Evolutionary conservation across 345 rosid species (phyloP), one percentile per base, ranked within the genome.

Genomic region (Isatis tinctoria): DNA sequence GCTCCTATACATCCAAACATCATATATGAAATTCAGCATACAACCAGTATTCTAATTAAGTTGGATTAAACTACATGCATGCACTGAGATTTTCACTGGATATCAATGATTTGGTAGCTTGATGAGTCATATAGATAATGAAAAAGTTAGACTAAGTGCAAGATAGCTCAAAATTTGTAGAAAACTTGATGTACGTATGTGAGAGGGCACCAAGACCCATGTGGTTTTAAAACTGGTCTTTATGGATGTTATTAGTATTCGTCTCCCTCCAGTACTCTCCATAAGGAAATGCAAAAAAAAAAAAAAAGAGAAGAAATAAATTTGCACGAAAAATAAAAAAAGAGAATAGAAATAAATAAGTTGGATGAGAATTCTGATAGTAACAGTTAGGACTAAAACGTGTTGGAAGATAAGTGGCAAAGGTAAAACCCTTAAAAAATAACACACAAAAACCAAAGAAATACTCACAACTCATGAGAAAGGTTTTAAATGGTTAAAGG

Each of bases 401-500:
- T 65, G 65, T 32, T 35, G 30, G 58, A 44, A 10, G 48, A 52
- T 52, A 32, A 44, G 30, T 58, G 72, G 44, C 20, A n/a, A n/a
- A n/a, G n/a, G 37, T 65, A 59, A 37, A 22, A 22, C 1, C 24
- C 24, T 26, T 66, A 39, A 58, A 58, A 47, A 63, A 14, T 14
- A 43, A 47, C 35, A 66, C 52, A 26, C 18, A 44, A 43, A n/a
- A 13, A 12, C 22, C 65, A 56, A 44, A 56, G 36, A 24, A 65
- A 26, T 12, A 41, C 57, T 26, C 33, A 35, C 8, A 32, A 41
- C 47, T 26, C 33, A 44, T 44, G 65, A 43, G 57, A 49, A 26
- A 64, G 13, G 65, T 32, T 30, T 64, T 47, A 32, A 33, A 64
- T 64, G 49, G 66, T 45, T 45, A 65, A 45, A 57, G 59, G 72